A percentile compares a stretch with the other conserved stretches of the same genome.
These are phyloP conservation scores for Ustilago tritici DNA, from an alignment of 1,284 basidiomycete species.

Conservation along the genomic window DNA sequence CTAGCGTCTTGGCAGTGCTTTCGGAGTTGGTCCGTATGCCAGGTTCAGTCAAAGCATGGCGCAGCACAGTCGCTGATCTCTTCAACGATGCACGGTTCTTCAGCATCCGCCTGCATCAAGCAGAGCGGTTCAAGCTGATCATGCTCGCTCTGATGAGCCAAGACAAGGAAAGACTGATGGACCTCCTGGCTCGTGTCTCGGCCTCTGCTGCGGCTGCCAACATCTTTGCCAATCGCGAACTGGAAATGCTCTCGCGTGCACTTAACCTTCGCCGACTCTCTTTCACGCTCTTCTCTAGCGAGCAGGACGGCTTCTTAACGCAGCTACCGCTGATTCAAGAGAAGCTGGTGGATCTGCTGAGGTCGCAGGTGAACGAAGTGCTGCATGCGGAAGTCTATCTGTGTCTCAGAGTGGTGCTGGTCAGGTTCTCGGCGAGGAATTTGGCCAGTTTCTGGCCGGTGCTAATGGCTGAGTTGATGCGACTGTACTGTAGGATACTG, in stretches of 20 bases:
- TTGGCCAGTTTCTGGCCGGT: slow-evolving; percentile 97
- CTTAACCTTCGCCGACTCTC: slow-evolving; percentile 88
- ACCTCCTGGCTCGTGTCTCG: slow-evolving; percentile 75
- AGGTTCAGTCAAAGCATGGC: slow-evolving; percentile 86
- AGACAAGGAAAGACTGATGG: slow-evolving; percentile 87
- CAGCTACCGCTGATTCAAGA: slow-evolving; percentile 94
- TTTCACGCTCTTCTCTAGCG: slow-evolving; percentile 84
- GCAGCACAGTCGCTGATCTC: slow-evolving; percentile 81
- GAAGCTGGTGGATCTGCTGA: slow-evolving; percentile 91
- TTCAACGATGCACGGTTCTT: slow-evolving; percentile 90
- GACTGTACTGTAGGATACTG: slow-evolving; percentile 73
- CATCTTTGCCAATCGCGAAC: slow-evolving; percentile 95
- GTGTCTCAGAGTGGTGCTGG: slow-evolving; percentile 89
- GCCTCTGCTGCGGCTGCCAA: slow-evolving; percentile 83
- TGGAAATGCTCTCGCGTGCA: slow-evolving; percentile 89
- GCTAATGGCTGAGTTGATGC: slow-evolving; percentile 86
- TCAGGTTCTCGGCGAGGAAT: slow-evolving; percentile 90
- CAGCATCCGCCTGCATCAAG: slow-evolving; percentile 76
- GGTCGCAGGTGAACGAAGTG: slow-evolving; percentile 80
- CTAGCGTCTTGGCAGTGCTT: slow-evolving; percentile 75
- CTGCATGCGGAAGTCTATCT: slow-evolving; percentile 91
- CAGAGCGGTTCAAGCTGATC: slow-evolving; percentile 80
- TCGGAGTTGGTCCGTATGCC: slow-evolving; percentile 82
- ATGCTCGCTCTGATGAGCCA: slow-evolving; percentile 83
- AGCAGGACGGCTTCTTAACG: slow-evolving; percentile 88